Conservation (phyloP, 176 grass and related monocot species). For the Zizania latifolia region DNA sequence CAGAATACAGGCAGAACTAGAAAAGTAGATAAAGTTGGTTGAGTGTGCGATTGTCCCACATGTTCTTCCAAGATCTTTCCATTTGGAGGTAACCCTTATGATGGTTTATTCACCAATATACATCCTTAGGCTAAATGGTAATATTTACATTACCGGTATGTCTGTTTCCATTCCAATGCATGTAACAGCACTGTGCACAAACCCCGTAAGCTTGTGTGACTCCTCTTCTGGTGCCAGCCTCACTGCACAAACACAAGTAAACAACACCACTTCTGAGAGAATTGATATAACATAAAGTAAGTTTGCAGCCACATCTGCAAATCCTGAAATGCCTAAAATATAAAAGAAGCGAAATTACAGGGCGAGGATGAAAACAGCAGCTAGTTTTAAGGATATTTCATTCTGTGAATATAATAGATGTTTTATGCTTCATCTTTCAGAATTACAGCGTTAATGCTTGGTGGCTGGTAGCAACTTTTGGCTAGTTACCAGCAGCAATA, state of each 20-base stretch:
- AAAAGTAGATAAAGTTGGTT: constrained; percentile 2
- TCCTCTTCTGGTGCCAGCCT: constrained; percentile 94
- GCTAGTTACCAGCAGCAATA: too few relatives aligned
- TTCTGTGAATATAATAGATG: too few relatives aligned
- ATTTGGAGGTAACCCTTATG: neutral
- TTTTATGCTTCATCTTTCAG: too few relatives aligned
- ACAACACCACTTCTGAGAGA: neutral
- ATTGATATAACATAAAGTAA: constrained; percentile 9
- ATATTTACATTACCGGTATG: constrained; percentile 61
- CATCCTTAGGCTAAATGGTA: neutral
- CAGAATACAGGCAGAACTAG: neutral
- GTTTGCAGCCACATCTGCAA: neutral
- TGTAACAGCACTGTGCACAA: constrained; percentile 84
- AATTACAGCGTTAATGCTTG: too few relatives aligned
- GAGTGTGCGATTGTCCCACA: neutral
- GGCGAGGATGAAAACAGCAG: too few relatives aligned
- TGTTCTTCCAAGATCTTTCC: neutral
- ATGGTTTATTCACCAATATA: neutral
- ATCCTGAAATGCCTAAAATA: neutral
- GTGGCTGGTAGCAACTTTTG: too few relatives aligned
- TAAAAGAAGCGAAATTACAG: neutral
- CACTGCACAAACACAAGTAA: constrained; percentile 54
- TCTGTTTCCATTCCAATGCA: constrained; percentile 84
- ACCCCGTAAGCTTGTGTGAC: constrained; percentile 81
- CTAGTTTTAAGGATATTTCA: too few relatives aligned